phyloP scores from a whole-genome alignment of 768 basidiomycete species.

The Arthromyces matolae region DNA sequence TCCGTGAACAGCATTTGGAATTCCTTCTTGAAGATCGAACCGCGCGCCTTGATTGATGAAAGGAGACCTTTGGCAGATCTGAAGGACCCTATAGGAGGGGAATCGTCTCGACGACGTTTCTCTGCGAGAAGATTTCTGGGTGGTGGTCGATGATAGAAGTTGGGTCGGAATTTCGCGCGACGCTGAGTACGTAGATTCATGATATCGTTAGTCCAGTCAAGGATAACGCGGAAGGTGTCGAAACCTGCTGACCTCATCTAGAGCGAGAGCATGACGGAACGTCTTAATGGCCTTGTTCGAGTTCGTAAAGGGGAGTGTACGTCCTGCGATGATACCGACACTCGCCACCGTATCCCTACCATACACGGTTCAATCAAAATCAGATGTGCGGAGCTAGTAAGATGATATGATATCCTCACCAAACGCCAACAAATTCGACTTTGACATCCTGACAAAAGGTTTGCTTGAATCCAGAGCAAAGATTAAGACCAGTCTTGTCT shows the following conservation, averaged over 20 bases:
- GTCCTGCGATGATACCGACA: conserved; percentile 60
- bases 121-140: conserved; percentile 21
- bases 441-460: conserved; percentile 65
- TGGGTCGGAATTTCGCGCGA: conserved; percentile 64
- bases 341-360: conserved; percentile 76
- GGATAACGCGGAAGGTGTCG: background rate
- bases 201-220: background rate
- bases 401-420: conserved; percentile 46
- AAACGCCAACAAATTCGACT: conserved; percentile 79
- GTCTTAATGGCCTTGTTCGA: conserved; percentile 60
- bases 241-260: conserved; percentile 61
- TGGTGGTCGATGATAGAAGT: conserved; percentile 50
- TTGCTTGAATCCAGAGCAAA: conserved; percentile 66
- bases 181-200: conserved; percentile 35
- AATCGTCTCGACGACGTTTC: conserved; percentile 18
- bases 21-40: conserved; percentile 8
- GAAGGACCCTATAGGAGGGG: conserved; percentile 5
- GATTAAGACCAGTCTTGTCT: conserved; percentile 37
- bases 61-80: conserved; percentile 5
- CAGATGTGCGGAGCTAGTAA: too few relatives aligned
- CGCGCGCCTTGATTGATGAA: conserved; percentile 6
- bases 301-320: conserved; percentile 63
- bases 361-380: too few relatives aligned
- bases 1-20: conserved; percentile 3
- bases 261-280: conserved; percentile 74